phyloP scores from a whole-genome alignment of 257 asterid genomes.

The Jasminum sambac region DNA sequence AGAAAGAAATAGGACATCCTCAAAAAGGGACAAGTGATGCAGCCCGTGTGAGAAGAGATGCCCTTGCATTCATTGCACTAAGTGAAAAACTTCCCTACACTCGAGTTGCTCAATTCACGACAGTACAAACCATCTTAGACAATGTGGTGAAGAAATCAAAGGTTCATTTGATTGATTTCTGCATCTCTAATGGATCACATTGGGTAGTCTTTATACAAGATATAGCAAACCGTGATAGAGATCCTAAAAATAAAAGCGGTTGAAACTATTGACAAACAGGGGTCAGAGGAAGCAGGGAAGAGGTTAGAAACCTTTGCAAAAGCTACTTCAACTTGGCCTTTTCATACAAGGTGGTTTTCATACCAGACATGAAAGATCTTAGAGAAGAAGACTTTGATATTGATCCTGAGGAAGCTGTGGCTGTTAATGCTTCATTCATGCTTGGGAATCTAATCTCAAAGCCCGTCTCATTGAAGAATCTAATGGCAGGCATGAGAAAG shows the following conservation, averaged over 20 bases:
- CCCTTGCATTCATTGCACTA: slow-evolving; percentile 13
- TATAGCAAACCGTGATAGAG: slow-evolving; percentile 10
- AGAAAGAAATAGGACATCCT: slow-evolving; percentile 26
- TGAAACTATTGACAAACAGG: slow-evolving; percentile 19
- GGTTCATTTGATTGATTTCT: slow-evolving; percentile 38
- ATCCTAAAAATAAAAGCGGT: slow-evolving; percentile 28
- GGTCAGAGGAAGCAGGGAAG: slow-evolving; percentile 24
- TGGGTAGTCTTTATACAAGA: slow-evolving; percentile 46
- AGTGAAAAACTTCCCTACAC: slow-evolving; percentile 34
- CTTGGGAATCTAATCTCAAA: slow-evolving; percentile 20
- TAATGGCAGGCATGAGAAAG: slow-evolving; percentile 23
- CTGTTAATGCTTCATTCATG: slow-evolving; percentile 15
- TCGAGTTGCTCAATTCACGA: slow-evolving; percentile 32
- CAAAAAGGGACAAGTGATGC: not conserved
- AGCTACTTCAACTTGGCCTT: slow-evolving; percentile 30
- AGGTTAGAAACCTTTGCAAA: slow-evolving; percentile 28
- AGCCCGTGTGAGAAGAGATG: not conserved
- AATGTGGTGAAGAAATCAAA: slow-evolving; percentile 21
- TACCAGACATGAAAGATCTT: slow-evolving; percentile 30
- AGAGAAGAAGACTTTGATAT: slow-evolving; percentile 17
- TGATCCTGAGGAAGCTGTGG: slow-evolving; percentile 27
- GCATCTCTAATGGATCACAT: slow-evolving; percentile 29
- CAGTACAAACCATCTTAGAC: slow-evolving; percentile 36
- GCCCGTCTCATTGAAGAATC: slow-evolving; percentile 26
- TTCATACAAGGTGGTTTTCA: slow-evolving; percentile 22